Conservation (phyloP, 2,329 filamentous ascomycete genomes). For the Ophiostoma sp. region DNA sequence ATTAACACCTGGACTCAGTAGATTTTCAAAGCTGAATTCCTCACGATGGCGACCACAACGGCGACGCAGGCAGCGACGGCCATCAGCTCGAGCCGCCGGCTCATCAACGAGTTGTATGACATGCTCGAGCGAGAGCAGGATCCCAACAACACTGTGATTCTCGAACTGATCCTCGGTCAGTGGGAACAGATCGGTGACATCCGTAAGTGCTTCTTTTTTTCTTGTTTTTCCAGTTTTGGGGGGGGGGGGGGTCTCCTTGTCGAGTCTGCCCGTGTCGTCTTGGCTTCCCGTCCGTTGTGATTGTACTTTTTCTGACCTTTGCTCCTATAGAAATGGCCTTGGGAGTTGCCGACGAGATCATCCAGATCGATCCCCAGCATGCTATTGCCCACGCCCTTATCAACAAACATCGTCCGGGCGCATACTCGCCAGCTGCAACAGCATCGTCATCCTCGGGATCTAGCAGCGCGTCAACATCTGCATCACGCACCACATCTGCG, state of each 20-base stretch:
- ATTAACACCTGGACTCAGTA: background rate
- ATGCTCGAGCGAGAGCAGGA: slow-evolving; percentile 20
- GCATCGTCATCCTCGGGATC: slow-evolving; percentile 11
- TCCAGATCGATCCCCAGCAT: slow-evolving; percentile 20
- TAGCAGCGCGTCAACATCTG: background rate
- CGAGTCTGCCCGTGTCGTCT: background rate
- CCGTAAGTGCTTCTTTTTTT: slow-evolving; percentile 3
- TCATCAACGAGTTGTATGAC: slow-evolving; percentile 25
- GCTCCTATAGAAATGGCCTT: slow-evolving; percentile 17
- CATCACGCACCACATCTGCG: slow-evolving; percentile 7
- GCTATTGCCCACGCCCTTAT: slow-evolving; percentile 15
- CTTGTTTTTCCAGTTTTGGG: background rate
- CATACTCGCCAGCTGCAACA: background rate
- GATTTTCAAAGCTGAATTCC: background rate
- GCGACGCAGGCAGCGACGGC: background rate
- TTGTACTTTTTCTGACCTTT: background rate
- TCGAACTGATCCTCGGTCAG: slow-evolving; percentile 24
- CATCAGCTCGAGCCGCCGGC: slow-evolving; percentile 2
- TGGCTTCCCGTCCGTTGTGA: background rate
- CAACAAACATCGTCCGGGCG: background rate
- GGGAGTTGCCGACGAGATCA: slow-evolving; percentile 24
- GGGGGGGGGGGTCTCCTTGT: background rate
- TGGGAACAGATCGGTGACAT: slow-evolving; percentile 23
- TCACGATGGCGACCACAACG: background rate
- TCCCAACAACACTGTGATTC: slow-evolving; percentile 19